Percentiles rank a stretch among this genome's conserved stretches.
These are phyloP conservation scores for Phytophthora europaea DNA, from an alignment of 352 stramenopile species.

Conservation along the genomic window DNA sequence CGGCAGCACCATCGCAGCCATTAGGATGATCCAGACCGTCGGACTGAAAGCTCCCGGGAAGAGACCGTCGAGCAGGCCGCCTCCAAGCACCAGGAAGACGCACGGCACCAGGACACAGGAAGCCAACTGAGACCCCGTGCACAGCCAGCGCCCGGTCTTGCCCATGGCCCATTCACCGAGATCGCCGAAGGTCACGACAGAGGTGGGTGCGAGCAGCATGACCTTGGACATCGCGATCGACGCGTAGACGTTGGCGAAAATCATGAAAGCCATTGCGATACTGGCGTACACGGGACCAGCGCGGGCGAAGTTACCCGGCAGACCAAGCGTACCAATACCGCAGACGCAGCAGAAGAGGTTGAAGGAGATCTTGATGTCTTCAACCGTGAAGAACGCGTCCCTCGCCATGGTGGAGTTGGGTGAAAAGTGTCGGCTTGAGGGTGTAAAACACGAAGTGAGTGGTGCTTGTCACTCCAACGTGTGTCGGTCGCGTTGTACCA, in stretches of 20 bases:
- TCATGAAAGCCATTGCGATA: conserved; percentile 63
- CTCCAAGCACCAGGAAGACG: conserved; percentile 50
- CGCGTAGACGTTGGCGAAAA: conserved; percentile 48
- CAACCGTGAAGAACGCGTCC: conserved; percentile 31
- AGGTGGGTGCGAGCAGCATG: conserved; percentile 34
- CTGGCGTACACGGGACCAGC: conserved; percentile 53
- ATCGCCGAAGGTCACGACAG: conserved; percentile 37
- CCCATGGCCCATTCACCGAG: conserved; percentile 43
- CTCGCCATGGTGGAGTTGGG: conserved; percentile 47
- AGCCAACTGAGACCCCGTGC: conserved; percentile 47
- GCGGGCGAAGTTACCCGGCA: conserved; percentile 65
- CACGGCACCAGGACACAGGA: conserved; percentile 45
- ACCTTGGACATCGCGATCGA: conserved; percentile 43
- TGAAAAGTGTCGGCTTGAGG: conserved; percentile 18
- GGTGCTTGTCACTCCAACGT: conserved; percentile 9
- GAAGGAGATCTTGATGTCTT: conserved; percentile 41
- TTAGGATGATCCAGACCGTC: conserved; percentile 53
- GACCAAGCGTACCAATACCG: conserved; percentile 68
- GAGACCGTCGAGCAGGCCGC: conserved; percentile 40
- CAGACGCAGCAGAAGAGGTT: conserved; percentile 63
- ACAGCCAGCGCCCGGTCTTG: conserved; percentile 51
- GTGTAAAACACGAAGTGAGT: conserved; percentile 25
- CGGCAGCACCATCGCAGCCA: conserved; percentile 49
- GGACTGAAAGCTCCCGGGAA: conserved; percentile 41
- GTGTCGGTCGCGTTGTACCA: conserved; percentile 17